These are phyloP conservation scores for Scedosporium boydii DNA, from an alignment of 2,329 filamentous ascomycete species.

Conservation along the genomic window DNA sequence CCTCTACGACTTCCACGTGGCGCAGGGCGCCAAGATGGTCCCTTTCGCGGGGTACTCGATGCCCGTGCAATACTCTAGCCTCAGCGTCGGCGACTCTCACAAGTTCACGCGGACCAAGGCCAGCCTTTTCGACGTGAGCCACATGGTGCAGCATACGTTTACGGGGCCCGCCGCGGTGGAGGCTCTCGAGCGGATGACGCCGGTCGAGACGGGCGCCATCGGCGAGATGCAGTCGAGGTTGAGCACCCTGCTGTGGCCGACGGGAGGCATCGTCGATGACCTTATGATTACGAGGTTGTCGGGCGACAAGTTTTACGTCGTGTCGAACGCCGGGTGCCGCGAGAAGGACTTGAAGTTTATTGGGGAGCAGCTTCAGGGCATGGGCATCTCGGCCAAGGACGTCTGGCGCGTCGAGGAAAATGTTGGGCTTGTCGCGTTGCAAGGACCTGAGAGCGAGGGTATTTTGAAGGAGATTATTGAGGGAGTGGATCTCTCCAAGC, in stretches of 20 bases:
- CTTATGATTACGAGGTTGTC: conserved; percentile 78
- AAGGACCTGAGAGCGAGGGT: conserved; percentile 68
- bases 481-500: conserved; percentile 44
- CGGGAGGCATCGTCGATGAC: conserved; percentile 91
- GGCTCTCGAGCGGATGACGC: conserved; percentile 79
- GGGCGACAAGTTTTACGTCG: conserved; percentile 73
- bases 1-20: conserved; percentile 69
- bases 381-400: conserved; percentile 42
- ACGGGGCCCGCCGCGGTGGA: conserved; percentile 68
- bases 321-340: conserved; percentile 88
- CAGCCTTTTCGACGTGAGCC: conserved; percentile 90
- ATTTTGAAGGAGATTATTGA: conserved; percentile 46
- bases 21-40: conserved; percentile 83
- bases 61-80: conserved; percentile 78
- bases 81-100: conserved; percentile 76
- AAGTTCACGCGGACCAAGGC: conserved; percentile 80
- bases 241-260: conserved; percentile 74
- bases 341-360: conserved; percentile 82
- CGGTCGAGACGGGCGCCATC: conserved; percentile 59
- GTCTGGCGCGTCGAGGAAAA: conserved; percentile 62
- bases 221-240: conserved; percentile 64
- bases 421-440: conserved; percentile 76
- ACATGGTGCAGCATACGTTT: conserved; percentile 91
- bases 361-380: conserved; percentile 54
- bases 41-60: conserved; percentile 91